Evolutionary conservation across 2,329 filamentous ascomycete genomes (phyloP), one percentile per base, ranked within the genome.

Genomic region (Nemania sp.): DNA sequence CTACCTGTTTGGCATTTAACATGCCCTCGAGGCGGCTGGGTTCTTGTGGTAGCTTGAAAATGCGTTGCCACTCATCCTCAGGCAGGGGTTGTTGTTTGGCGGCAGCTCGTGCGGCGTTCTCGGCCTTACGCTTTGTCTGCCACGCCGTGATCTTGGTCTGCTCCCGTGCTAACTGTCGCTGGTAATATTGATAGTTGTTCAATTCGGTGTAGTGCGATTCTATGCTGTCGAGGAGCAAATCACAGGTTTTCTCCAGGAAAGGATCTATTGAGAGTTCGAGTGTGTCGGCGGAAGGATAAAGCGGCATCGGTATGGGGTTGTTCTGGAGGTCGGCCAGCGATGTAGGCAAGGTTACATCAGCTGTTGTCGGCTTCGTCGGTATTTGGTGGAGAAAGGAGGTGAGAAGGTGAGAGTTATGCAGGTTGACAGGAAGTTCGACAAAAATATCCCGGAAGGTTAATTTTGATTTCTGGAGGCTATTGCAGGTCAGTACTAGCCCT

Each of bases 131-230:
- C 87, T 99, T 98, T 64, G 89, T 81, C 80, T 98, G 94, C 95
- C 95, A 99, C 67, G 92, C 90, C 57, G 91, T 88, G 71, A 99
- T 97, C 86, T 98, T 99, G 72, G 90, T 81, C 81, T 99, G 95
- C 81, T 99, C 95, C 70, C 95, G 91, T 55, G 89, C 90, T 59
- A 98, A 84, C 74, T 96, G 92, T 72, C 95, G 87, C 81, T 97
- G 92, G 83, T 97, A 97, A 85, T 86, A 87, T 78, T 97, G 93
- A 82, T 96, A 95, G 85, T 99, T 99, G 87, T 98, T 98, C 76
- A 96, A 90, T 79, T 99, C 95, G 62, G 93, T 97, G 81, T 98
- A 95, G 83, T 99, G 95, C 57, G 90, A 90, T 83, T 99, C 95
- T 76, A 99, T 97, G 82, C 90, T 92, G 74, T 99, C 95, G 65